Evolutionary conservation across 75 land plant species (phyloP), one percentile per base, ranked within the genome.

Genomic region (Chamaecyparis obtusa): DNA sequence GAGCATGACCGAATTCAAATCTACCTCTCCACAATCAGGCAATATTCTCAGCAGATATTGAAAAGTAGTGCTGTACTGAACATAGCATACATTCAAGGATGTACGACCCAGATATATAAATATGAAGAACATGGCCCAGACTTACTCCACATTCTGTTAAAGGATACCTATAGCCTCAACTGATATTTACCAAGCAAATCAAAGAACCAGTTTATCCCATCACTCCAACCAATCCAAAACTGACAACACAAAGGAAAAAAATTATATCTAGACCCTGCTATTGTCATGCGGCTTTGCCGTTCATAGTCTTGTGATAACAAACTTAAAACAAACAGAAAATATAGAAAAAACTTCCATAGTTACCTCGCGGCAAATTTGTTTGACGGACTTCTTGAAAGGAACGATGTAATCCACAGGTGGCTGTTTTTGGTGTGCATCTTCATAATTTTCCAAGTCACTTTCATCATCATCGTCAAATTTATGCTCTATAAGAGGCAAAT

Each of bases 401-500:
- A 84, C 88, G 60, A 90, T 91, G 37, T 91, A 88, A 91, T 98
- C 94, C n/a, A 94, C 88, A 71, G 86, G 94, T 1, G 64, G 81
- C 87, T 90, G 88, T 79, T 90, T 91, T 56, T 87, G 87, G 19
- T 84, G 84, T 27, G 93, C 93, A 17, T 89, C 85, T 83, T 88
- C 90, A 82, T 91, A 90, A 67, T 84, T 88, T 19, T 93, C 95
- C 75, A 87, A 88, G 72, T 96, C 97, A 67, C 91, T 92, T 1
- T 92, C 91, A 33, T 91, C 91, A 71, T 93, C 96, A n/a, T 87
- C 84, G 37, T 89, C 91, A 30, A 88, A 41, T 3, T 85, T 87
- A 37, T 93, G 96, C 91, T 98, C 99, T 89, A 98, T 57, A 84
- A 98, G 91, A 24, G 99, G 99, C 86, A 95, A 87, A 91, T 94